A percentile compares a stretch with the other conserved stretches of the same genome.
phyloP scores from a whole-genome alignment of 768 basidiomycete species.

The Tricholoma sp. region DNA sequence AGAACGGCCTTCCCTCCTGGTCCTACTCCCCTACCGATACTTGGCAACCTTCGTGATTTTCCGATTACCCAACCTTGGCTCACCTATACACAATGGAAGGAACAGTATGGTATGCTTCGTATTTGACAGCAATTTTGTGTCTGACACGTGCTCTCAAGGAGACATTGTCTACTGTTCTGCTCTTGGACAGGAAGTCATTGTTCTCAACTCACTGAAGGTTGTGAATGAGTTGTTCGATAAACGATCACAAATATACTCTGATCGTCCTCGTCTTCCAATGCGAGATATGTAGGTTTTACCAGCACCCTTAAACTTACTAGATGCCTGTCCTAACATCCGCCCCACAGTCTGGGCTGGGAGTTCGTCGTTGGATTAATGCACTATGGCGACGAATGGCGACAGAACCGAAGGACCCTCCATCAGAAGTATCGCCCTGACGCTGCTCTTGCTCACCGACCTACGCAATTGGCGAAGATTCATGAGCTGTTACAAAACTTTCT shows the following conservation, averaged over 20 bases:
- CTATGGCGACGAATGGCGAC: constrained; percentile 26
- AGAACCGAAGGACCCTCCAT: constrained; percentile 24
- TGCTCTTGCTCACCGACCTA: constrained; percentile 15
- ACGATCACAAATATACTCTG: constrained; percentile 18
- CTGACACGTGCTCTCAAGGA: constrained; percentile 8
- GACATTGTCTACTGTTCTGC: constrained; percentile 15
- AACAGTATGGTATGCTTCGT: background rate
- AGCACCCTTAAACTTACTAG: too few species aligned
- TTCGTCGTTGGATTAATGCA: constrained; percentile 24
- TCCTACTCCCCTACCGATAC: background rate
- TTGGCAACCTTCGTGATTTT: background rate
- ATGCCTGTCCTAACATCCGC: background rate
- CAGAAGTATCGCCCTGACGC: constrained; percentile 20
- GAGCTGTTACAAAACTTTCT: constrained; percentile 15
- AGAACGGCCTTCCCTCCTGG: background rate
- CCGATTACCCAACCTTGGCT: background rate
- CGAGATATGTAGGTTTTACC: constrained; percentile 15
- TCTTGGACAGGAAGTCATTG: constrained; percentile 18
- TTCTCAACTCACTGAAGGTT: constrained; percentile 17
- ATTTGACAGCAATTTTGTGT: background rate
- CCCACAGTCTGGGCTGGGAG: constrained; percentile 27
- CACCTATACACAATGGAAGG: constrained; percentile 2
- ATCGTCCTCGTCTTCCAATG: constrained; percentile 16
- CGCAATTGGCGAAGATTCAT: constrained; percentile 20
- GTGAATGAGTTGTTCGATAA: constrained; percentile 22